Conservation (phyloP, 371 early-diverging fungal genomes). For the Mucor mucedo region DNA sequence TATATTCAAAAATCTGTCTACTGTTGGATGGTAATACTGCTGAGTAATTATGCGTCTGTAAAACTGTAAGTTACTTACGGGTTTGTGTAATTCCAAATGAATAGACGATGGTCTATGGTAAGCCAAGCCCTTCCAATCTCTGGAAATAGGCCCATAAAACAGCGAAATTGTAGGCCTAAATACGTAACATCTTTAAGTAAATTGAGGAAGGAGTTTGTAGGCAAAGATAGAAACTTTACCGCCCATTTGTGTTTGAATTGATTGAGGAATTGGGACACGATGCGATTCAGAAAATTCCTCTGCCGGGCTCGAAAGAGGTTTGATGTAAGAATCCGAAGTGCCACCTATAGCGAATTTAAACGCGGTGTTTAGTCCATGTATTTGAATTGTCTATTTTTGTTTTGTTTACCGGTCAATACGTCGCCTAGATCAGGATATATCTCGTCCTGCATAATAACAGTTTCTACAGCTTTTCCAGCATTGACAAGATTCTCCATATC, state of each 20-base stretch:
- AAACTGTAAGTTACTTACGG: slow-evolving; percentile 34
- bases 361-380: not conserved
- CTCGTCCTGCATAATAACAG: slow-evolving; percentile 45
- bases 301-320: slow-evolving; percentile 34
- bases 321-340: slow-evolving; percentile 28
- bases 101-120: slow-evolving; percentile 76
- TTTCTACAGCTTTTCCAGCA: slow-evolving; percentile 52
- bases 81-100: slow-evolving; percentile 80
- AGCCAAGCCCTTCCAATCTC: slow-evolving; percentile 84
- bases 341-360: slow-evolving; percentile 26
- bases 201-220: not conserved
- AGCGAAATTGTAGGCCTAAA: slow-evolving; percentile 70
- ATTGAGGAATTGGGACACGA: slow-evolving; percentile 67
- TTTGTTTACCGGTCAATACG: slow-evolving; percentile 35
- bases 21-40: slow-evolving; percentile 24
- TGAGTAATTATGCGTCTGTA: not conserved
- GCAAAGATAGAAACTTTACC: not conserved
- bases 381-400: not conserved
- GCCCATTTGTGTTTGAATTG: slow-evolving; percentile 42
- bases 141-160: slow-evolving; percentile 86
- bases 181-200: not conserved
- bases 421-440: slow-evolving; percentile 52
- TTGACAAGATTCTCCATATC: slow-evolving; percentile 15
- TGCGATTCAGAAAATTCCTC: slow-evolving; percentile 58
- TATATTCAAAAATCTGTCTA: slow-evolving; percentile 71